phyloP scores from a whole-genome alignment of 495 filamentous ascomycete genomes.

The Choiromyces venosus region DNA sequence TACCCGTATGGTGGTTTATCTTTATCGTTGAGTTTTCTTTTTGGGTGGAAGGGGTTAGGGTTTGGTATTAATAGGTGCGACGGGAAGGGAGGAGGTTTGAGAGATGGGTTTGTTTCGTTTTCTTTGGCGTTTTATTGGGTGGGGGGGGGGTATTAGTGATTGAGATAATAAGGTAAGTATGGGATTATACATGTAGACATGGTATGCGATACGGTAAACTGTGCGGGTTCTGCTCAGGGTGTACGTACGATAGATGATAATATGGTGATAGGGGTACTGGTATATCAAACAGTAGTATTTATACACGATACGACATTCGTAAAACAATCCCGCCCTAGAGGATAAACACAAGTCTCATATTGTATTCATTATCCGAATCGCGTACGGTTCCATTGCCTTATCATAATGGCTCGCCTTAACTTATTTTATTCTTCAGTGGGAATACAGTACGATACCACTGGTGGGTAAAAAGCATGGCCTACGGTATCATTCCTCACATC shows the following conservation, averaged over 20 bases:
- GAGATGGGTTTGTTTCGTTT: background rate
- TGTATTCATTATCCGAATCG: no score
- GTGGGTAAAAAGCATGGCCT: background rate
- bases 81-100: background rate
- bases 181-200: background rate
- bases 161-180: background rate
- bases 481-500: background rate
- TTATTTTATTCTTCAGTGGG: background rate
- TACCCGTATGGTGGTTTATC: no score
- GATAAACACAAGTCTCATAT: background rate
- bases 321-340: background rate
- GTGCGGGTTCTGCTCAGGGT: background rate
- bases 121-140: background rate
- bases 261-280: background rate
- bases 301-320: background rate
- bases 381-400: background rate
- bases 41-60: background rate
- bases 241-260: background rate
- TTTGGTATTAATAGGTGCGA: background rate
- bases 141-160: no score
- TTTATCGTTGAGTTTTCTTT: background rate
- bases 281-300: background rate
- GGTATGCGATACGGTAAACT: background rate
- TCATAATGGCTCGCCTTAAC: background rate
- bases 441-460: background rate